phyloP scores from a whole-genome alignment of 139 green algal genomes.

The Raphidocelis subcapitata region DNA sequence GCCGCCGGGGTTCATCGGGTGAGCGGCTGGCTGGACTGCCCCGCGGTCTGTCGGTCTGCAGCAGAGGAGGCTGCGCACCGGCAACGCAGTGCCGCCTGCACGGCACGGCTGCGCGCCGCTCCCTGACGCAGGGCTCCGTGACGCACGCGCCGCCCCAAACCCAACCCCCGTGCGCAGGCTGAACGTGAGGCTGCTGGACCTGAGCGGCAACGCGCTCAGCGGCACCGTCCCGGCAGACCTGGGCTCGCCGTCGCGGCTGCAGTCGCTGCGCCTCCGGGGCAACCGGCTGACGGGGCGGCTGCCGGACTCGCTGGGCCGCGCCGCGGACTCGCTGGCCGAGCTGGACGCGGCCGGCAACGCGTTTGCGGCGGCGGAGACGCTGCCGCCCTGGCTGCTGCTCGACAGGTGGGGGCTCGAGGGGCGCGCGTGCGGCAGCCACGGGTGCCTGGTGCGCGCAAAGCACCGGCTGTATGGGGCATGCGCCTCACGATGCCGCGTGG shows the following conservation, averaged over 20 bases:
- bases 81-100: neutral
- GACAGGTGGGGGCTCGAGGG: slow-evolving; percentile 8
- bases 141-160: neutral
- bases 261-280: neutral
- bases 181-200: slow-evolving; percentile 7
- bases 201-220: slow-evolving; percentile 24
- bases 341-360: slow-evolving; percentile 8
- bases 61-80: neutral
- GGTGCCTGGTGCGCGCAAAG: neutral
- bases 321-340: neutral
- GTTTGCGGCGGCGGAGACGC: too few relatives aligned
- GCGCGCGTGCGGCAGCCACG: neutral
- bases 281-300: slow-evolving; percentile 11
- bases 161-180: neutral
- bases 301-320: neutral
- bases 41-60: neutral
- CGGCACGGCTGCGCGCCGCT: neutral
- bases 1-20: slow-evolving; percentile 1
- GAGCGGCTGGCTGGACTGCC: neutral
- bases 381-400: neutral
- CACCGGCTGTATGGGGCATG: neutral
- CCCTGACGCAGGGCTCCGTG: neutral
- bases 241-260: neutral
- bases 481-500: neutral
- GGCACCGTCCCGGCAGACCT: slow-evolving; percentile 14